phyloP scores from a whole-genome alignment of 768 basidiomycete species.

The Hemileccinum rubropunctum region DNA sequence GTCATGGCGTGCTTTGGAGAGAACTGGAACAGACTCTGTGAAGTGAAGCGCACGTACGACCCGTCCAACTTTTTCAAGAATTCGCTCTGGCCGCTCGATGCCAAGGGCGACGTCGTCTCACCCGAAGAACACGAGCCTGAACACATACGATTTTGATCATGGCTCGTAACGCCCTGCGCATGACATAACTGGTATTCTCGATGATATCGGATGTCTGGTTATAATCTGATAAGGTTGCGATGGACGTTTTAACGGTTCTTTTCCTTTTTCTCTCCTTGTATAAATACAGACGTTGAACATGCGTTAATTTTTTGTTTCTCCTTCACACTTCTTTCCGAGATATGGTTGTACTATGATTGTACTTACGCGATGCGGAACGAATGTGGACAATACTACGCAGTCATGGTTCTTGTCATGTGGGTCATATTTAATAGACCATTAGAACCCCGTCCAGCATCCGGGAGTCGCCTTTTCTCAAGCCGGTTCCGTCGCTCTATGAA shows the following conservation, averaged over 20 bases:
- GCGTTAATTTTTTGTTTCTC: too few species aligned
- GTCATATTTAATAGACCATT: too few species aligned
- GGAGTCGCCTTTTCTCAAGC: too few species aligned
- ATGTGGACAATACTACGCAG: background rate
- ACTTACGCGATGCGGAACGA: background rate
- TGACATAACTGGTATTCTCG: too few species aligned
- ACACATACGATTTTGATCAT: conserved; percentile 23
- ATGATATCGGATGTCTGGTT: background rate
- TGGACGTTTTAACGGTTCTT: background rate
- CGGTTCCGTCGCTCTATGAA: too few species aligned
- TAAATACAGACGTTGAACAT: too few species aligned
- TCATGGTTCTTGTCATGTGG: too few species aligned
- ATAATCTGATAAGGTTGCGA: background rate
- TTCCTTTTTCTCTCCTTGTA: background rate
- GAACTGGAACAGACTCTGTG: conserved; percentile 68
- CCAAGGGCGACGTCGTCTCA: conserved; percentile 51
- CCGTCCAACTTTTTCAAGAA: conserved; percentile 74
- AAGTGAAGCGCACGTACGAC: conserved; percentile 75
- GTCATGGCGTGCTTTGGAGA: conserved; percentile 67
- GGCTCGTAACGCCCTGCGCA: background rate
- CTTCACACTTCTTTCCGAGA: background rate
- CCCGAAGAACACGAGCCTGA: conserved; percentile 60
- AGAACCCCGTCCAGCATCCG: too few species aligned
- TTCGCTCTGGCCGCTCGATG: conserved; percentile 76
- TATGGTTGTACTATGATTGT: background rate